Base-by-base conservation (phyloP, 225 moss, liverwort and hornwort species). In the Physcomitrellopsis africana region DNA sequence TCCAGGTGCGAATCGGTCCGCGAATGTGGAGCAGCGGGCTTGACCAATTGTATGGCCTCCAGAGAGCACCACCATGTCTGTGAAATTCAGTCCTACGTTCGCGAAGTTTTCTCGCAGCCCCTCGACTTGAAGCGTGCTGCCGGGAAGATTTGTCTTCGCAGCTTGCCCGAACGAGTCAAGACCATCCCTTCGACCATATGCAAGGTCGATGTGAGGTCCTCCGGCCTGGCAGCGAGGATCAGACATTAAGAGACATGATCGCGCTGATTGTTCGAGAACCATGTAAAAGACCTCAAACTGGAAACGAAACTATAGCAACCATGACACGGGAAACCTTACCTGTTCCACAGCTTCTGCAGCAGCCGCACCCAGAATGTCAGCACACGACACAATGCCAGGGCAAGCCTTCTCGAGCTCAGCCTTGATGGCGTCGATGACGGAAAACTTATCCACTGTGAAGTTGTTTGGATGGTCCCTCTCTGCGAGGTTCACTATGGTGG, bases 401-500 rank as follows among this genome's bases (percentile, higher is more conserved):
- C 49, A 49, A 2, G 15, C 49, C 15, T 49, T 11, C 49, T 49
- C 49, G 12, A 49, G 12, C 49, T 11, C 49, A 49, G 11, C 49
- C 15, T 49, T 89, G 67, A 89, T 84, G 9, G 78, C 82, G 56
- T 89, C 86, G 17, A 89, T 78, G 13, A 84, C 70, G 46, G 57
- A 63, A 68, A 74, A 89, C 20, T 80, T 66, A 5, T 77, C 74
- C 12, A 89, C 19, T 0, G 81, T 84, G 70, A 65, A 62, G 43
- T 60, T 81, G 26, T 88, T 86, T 15, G 77, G 52, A 1, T 85
- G 79, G 22, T 90, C 87, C 13, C 80, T 86, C 86, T 90, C 90
- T 7, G 87, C 90, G 0, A 68, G 44, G 41, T 77, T 83, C 7
- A 77, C 16, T 6, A 19, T 23, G 12, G 87, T 86, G 9, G 90